A percentile compares a stretch with the other conserved stretches of the same genome.
Evolutionary conservation across 495 filamentous ascomycete genomes (phyloP).

Genomic region (Daldinia decipiens): DNA sequence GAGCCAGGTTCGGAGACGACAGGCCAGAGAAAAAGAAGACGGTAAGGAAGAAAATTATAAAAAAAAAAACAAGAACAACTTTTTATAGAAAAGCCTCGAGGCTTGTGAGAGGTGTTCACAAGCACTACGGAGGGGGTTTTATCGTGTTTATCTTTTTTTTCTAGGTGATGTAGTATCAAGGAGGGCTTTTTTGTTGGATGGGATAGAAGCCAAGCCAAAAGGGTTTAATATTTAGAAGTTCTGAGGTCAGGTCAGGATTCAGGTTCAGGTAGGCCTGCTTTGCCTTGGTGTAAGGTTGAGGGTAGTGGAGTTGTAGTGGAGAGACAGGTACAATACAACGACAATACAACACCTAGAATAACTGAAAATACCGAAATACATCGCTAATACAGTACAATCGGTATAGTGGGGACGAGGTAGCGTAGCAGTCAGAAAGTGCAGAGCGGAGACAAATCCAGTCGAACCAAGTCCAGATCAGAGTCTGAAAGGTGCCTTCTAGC

Average conservation of each 20-base stretch:
- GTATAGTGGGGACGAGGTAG: slow-evolving; percentile 24
- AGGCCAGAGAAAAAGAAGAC: slow-evolving; percentile 31
- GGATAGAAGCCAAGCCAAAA: slow-evolving; percentile 47
- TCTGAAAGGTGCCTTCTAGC: slow-evolving; percentile 16
- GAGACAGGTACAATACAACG: slow-evolving; percentile 13
- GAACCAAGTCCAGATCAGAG: slow-evolving; percentile 37
- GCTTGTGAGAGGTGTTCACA: slow-evolving; percentile 36
- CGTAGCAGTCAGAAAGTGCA: slow-evolving; percentile 30
- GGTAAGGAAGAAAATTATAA: slow-evolving; percentile 27
- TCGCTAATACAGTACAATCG: slow-evolving; percentile 7
- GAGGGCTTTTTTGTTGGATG: slow-evolving; percentile 43
- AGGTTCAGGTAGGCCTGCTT: slow-evolving; percentile 39
- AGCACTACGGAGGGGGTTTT: slow-evolving; percentile 29
- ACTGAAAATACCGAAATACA: no score
- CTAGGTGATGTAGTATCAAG: slow-evolving; percentile 47
- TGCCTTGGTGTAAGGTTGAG: slow-evolving; percentile 37
- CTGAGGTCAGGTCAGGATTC: slow-evolving; percentile 45
- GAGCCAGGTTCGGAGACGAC: slow-evolving; percentile 30
- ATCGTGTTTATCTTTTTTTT: slow-evolving; percentile 33
- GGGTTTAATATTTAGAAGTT: slow-evolving; percentile 46
- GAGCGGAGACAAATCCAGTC: slow-evolving; percentile 37
- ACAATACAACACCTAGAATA: not conserved
- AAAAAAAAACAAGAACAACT: slow-evolving; percentile 36
- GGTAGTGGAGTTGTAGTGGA: slow-evolving; percentile 24
- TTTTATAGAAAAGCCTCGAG: slow-evolving; percentile 41